phyloP scores from a whole-genome alignment of 2,329 filamentous ascomycete species.

The Ascochyta koolunga region DNA sequence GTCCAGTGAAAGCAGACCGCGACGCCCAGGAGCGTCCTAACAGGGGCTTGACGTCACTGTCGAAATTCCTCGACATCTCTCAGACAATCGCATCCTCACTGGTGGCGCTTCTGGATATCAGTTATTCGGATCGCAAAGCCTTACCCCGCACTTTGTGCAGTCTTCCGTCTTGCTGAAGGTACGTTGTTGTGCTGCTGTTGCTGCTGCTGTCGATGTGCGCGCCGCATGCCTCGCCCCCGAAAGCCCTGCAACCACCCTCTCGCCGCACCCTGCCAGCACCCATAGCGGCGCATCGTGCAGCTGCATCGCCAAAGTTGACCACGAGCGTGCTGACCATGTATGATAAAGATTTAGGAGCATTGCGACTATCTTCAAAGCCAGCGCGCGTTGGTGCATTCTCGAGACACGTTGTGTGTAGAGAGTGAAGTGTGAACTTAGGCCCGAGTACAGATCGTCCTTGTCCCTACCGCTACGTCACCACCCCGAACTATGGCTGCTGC shows the following conservation, averaged over 20 bases:
- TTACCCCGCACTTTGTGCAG: conserved; percentile 38
- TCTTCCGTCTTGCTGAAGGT: conserved; percentile 31
- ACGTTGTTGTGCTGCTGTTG: conserved; percentile 31
- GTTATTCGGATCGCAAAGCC: conserved; percentile 22
- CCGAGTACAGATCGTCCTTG: conserved; percentile 37
- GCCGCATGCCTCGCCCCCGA: conserved; percentile 25
- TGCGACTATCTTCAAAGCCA: background rate
- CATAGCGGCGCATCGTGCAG: conserved; percentile 22
- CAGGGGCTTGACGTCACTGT: conserved; percentile 41
- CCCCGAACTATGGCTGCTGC: conserved; percentile 43
- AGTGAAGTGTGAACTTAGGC: conserved; percentile 31
- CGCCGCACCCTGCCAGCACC: conserved; percentile 14
- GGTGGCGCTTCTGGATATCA: conserved; percentile 22
- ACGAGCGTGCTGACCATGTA: background rate
- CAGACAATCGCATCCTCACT: conserved; percentile 25
- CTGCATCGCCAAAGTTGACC: conserved; percentile 2
- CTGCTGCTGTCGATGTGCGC: conserved; percentile 23
- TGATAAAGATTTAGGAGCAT: conserved; percentile 9
- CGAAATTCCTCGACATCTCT: conserved; percentile 27
- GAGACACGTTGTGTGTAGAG: conserved; percentile 30
- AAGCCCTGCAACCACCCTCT: conserved; percentile 25
- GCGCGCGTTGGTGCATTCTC: conserved; percentile 21
- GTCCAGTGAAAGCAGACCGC: conserved; percentile 18
- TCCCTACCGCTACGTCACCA: conserved; percentile 45
- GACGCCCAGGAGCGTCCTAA: conserved; percentile 24